Conservation (phyloP, 441 rosid species). For the Aquilaria agallochum region DNA sequence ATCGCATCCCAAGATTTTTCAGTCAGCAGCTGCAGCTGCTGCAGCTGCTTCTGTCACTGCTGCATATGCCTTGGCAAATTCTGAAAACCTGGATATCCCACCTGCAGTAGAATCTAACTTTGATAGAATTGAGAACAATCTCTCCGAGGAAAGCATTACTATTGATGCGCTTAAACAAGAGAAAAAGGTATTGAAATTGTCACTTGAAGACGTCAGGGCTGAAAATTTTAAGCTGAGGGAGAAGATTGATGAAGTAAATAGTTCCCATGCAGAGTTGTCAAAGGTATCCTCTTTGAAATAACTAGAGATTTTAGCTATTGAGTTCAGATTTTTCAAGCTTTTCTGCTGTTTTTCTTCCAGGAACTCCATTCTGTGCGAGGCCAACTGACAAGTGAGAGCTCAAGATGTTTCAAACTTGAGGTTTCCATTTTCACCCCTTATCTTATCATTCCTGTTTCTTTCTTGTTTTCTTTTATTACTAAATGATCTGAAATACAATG, state of each 20-base stretch:
- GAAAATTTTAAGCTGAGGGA: conserved; percentile 63
- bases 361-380: conserved; percentile 87
- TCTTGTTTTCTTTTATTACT: not conserved
- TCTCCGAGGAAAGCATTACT: conserved; percentile 34
- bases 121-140: conserved; percentile 32
- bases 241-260: conserved; percentile 68
- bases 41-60: conserved; percentile 98
- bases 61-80: conserved; percentile 88
- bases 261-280: conserved; percentile 65
- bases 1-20: conserved; percentile 71
- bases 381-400: conserved; percentile 85
- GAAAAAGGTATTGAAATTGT: conserved; percentile 50
- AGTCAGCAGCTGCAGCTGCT: conserved; percentile 97
- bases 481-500: not conserved
- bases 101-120: conserved; percentile 32
- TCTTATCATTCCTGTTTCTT: not conserved
- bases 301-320: not conserved
- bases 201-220: conserved; percentile 48
- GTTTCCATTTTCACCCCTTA: conserved; percentile 25
- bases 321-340: conserved; percentile 13
- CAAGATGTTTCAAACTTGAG: conserved; percentile 98
- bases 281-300: conserved; percentile 37
- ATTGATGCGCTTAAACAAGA: conserved; percentile 66
- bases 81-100: conserved; percentile 65
- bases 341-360: conserved; percentile 25